phyloP scores from a whole-genome alignment of 306 rosid species.

The Mimosa pudica region DNA sequence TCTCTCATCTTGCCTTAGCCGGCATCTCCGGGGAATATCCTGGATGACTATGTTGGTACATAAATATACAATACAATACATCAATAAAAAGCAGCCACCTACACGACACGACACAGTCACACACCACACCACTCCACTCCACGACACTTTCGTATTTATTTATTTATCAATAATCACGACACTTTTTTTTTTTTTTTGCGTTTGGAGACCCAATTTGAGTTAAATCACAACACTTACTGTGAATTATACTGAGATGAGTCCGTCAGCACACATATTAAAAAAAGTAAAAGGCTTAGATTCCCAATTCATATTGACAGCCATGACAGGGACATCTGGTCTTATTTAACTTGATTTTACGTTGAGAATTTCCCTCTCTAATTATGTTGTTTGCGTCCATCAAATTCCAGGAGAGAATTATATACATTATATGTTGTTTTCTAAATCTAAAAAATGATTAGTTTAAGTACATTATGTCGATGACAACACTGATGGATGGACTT shows the following conservation, averaged over 20 bases:
- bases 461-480: neutral
- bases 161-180: neutral
- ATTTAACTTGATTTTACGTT: neutral
- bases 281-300: too few species aligned
- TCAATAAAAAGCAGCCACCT: neutral
- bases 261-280: too few species aligned
- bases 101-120: neutral
- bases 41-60: neutral
- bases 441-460: too few species aligned
- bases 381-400: neutral
- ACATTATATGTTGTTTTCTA: neutral
- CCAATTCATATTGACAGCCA: neutral
- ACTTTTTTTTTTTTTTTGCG: too few species aligned
- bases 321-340: neutral
- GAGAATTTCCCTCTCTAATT: neutral
- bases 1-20: neutral
- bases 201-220: too few species aligned
- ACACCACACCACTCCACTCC: too few species aligned
- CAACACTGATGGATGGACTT: neutral
- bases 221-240: neutral
- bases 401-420: neutral
- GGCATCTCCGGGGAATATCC: neutral
- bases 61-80: too few species aligned
- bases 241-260: neutral
- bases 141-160: too few species aligned